Conservation (phyloP, 331 rosid genomes). For the Cydonia oblonga region DNA sequence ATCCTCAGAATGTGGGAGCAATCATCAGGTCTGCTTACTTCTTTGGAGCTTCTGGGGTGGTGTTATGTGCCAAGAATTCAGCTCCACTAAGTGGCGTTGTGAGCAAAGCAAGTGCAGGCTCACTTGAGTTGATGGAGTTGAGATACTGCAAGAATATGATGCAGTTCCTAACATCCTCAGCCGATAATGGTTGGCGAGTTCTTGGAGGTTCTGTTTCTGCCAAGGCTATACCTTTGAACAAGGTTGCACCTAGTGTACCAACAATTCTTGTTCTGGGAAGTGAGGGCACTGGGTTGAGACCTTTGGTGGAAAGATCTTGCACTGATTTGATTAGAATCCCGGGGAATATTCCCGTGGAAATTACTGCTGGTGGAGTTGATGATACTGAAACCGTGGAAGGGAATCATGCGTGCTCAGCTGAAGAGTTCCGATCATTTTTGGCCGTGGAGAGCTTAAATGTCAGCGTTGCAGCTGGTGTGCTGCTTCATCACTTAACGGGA, state of each 20-base stretch:
- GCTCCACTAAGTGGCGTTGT: slow-evolving; percentile 81
- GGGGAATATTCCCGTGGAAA: slow-evolving; percentile 42
- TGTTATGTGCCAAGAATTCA: slow-evolving; percentile 86
- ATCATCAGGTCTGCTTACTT: slow-evolving; percentile 82
- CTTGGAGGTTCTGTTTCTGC: slow-evolving; percentile 84
- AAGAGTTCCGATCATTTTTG: slow-evolving; percentile 59
- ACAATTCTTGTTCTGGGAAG: slow-evolving; percentile 87
- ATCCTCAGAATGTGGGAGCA: slow-evolving; percentile 93
- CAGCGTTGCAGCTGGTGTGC: slow-evolving; percentile 91
- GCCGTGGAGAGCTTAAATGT: slow-evolving; percentile 98
- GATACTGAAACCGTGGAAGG: slow-evolving; percentile 24
- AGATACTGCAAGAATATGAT: slow-evolving; percentile 92
- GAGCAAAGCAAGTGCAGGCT: slow-evolving; percentile 88
- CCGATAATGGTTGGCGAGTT: slow-evolving; percentile 89
- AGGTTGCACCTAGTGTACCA: slow-evolving; percentile 59
- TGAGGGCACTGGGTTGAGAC: slow-evolving; percentile 93
- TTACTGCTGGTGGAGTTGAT: slow-evolving; percentile 24
- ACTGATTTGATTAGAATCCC: slow-evolving; percentile 63
- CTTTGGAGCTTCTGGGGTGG: slow-evolving; percentile 84
- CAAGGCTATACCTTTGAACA: slow-evolving; percentile 54
- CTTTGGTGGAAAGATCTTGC: slow-evolving; percentile 91
- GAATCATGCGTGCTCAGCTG: slow-evolving; percentile 27
- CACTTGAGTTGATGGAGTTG: slow-evolving; percentile 87
- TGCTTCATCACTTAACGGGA: slow-evolving; percentile 79
- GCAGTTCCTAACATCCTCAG: slow-evolving; percentile 83